A percentile compares a stretch with the other conserved stretches of the same genome.
Evolutionary conservation across 2,329 filamentous ascomycete genomes (phyloP).

Genomic region (Trichophyton benhamiae): DNA sequence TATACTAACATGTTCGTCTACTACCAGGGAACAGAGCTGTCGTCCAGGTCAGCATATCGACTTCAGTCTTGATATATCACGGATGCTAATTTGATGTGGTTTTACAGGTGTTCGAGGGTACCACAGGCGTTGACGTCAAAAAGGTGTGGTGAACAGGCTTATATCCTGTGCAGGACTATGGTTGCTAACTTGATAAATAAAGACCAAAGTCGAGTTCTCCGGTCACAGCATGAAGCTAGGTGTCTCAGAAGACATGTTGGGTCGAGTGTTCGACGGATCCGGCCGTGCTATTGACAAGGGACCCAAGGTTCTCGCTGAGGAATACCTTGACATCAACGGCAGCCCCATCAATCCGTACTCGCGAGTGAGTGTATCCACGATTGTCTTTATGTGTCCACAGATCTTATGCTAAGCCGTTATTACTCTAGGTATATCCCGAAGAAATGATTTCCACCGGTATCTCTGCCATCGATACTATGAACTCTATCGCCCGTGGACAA

Average conservation of each 20-base stretch:
- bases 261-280: slow-evolving; percentile 96
- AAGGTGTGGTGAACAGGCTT: slow-evolving; percentile 48
- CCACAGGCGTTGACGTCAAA: slow-evolving; percentile 94
- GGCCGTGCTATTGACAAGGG: slow-evolving; percentile 98
- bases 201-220: slow-evolving; percentile 96
- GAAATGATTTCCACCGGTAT: slow-evolving; percentile 99
- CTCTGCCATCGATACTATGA: slow-evolving; percentile 97
- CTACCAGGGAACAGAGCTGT: slow-evolving; percentile 75
- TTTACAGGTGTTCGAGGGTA: slow-evolving; percentile 92
- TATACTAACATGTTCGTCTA: not conserved
- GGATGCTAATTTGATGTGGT: slow-evolving; percentile 7
- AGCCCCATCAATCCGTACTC: slow-evolving; percentile 98
- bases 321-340: slow-evolving; percentile 98
- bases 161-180: slow-evolving; percentile 6
- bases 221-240: slow-evolving; percentile 96
- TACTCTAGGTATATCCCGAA: slow-evolving; percentile 76
- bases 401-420: not conserved
- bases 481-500: slow-evolving; percentile 92
- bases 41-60: slow-evolving; percentile 58
- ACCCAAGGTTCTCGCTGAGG: slow-evolving; percentile 92
- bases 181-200: slow-evolving; percentile 18
- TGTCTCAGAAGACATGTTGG: slow-evolving; percentile 98
- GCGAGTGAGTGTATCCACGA: slow-evolving; percentile 48
- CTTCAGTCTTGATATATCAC: not conserved
- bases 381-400: too few relatives aligned